Percentiles rank a stretch among this genome's conserved stretches.
These are phyloP conservation scores for Circinella minor DNA, from an alignment of 371 early-diverging fungal genomes.

Conservation along the genomic window DNA sequence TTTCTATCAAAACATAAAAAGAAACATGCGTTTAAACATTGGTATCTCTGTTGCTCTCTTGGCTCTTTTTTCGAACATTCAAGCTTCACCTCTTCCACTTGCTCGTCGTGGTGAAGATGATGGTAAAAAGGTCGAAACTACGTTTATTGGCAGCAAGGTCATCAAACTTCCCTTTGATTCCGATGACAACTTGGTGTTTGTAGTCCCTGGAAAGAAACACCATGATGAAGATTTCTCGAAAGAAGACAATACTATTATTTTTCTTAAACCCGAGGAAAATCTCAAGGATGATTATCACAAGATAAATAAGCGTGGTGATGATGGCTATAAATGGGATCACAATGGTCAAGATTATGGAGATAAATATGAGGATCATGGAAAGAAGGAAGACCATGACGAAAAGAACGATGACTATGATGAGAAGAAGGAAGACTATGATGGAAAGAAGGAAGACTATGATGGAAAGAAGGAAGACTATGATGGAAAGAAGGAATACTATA, in stretches of 20 bases:
- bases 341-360: background rate
- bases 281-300: no score
- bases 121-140: slow-evolving; percentile 1
- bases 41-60: background rate
- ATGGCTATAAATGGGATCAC: background rate
- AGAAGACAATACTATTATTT: no score
- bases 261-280: no score
- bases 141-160: background rate
- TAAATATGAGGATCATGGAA: no score
- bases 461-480: no score
- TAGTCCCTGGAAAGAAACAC: background rate
- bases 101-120: slow-evolving; percentile 1
- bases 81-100: background rate
- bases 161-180: background rate
- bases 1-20: background rate
- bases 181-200: background rate
- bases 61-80: background rate
- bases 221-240: no score
- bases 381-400: no score
- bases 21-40: background rate
- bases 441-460: no score
- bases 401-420: no score
- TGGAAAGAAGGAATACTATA: no score
- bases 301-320: no score
- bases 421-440: no score